Percentiles rank a stretch among this genome's conserved stretches.
Evolutionary conservation across 345 rosid species (phyloP).

Genomic region (Clausena lansium): DNA sequence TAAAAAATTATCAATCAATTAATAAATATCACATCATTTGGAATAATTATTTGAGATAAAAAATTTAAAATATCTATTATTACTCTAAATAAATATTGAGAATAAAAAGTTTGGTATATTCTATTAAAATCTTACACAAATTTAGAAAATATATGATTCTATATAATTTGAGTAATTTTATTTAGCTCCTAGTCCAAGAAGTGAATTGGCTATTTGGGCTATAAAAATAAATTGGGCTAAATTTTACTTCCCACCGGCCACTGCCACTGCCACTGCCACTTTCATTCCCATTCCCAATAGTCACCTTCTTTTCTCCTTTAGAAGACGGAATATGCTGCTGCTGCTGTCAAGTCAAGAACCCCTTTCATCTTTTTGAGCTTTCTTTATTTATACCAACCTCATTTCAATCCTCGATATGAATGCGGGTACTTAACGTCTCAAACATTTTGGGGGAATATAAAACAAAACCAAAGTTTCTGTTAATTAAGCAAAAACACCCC

Average conservation of each 20-base stretch:
- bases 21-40: too few relatives aligned
- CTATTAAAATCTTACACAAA: too few relatives aligned
- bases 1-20: too few relatives aligned
- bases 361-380: background rate
- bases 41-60: too few relatives aligned
- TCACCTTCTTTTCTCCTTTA: background rate
- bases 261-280: too few relatives aligned
- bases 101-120: too few relatives aligned
- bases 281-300: too few relatives aligned
- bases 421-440: background rate
- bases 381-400: background rate
- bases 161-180: too few relatives aligned
- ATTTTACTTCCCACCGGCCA: background rate
- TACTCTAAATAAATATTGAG: too few relatives aligned
- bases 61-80: too few relatives aligned
- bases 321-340: background rate
- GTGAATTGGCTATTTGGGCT: background rate
- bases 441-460: background rate
- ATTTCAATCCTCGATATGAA: background rate
- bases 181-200: too few relatives aligned
- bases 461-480: background rate
- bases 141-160: too few relatives aligned
- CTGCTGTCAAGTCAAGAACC: background rate
- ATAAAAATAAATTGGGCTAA: background rate
- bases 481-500: background rate